Conservation (phyloP, 768 basidiomycete genomes). For the Tricholomella constricta region DNA sequence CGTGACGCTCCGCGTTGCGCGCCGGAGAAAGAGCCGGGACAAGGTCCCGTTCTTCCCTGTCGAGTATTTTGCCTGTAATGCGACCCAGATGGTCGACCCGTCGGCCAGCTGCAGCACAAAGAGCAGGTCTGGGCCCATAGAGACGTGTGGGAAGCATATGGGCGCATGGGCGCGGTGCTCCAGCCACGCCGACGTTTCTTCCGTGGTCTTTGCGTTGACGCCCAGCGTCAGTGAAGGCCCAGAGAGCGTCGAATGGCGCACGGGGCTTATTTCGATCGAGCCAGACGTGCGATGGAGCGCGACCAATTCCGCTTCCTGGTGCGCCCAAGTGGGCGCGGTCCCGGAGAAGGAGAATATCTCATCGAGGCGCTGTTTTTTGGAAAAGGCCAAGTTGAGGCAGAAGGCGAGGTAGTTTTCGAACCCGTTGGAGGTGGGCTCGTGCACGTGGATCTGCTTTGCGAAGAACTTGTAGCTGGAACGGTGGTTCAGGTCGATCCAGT, state of each 20-base stretch:
- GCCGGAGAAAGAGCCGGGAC: conserved; percentile 31
- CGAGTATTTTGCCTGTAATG: conserved; percentile 43
- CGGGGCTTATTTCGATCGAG: conserved; percentile 28
- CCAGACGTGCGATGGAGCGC: conserved; percentile 28
- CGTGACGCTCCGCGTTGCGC: conserved; percentile 44
- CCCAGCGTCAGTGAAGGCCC: conserved; percentile 43
- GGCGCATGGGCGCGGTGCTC: conserved; percentile 30
- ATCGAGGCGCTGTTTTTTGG: conserved; percentile 27
- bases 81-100: conserved; percentile 41
- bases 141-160: conserved; percentile 41
- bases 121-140: conserved; percentile 46
- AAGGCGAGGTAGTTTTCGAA: conserved; percentile 48
- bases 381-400: conserved; percentile 42
- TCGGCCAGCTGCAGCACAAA: conserved; percentile 40
- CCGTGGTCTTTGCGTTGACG: conserved; percentile 35
- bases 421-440: conserved; percentile 39
- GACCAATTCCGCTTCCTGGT: conserved; percentile 38
- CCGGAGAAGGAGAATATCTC: conserved; percentile 41
- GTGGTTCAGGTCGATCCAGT: conserved; percentile 41
- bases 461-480: conserved; percentile 39
- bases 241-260: conserved; percentile 26
- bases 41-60: conserved; percentile 32
- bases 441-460: conserved; percentile 34
- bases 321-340: conserved; percentile 35
- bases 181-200: conserved; percentile 38